phyloP scores from a whole-genome alignment of 2,329 filamentous ascomycete species.

The Colletotrichum sidae region DNA sequence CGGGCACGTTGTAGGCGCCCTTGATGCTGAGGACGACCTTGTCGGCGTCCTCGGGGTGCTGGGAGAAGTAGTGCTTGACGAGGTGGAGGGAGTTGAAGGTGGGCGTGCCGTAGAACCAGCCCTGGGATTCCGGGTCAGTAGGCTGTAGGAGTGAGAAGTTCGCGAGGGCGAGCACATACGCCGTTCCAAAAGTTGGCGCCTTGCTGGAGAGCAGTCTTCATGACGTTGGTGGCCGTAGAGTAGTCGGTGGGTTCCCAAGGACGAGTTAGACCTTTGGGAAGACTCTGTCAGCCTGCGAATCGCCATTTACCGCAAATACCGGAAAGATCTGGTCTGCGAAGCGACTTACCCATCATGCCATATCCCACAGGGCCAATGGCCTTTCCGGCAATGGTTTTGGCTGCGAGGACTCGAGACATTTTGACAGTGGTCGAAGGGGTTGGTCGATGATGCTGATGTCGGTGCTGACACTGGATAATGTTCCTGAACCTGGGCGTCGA shows the following conservation, averaged over 20 bases:
- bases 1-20: constrained; percentile 52
- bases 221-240: constrained; percentile 14
- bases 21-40: constrained; percentile 69
- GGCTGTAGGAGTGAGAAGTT: no score
- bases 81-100: constrained; percentile 63
- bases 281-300: no score
- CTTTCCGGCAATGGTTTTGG: no score
- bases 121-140: not conserved
- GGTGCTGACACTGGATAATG: no score
- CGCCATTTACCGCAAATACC: no score
- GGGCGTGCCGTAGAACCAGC: constrained; percentile 59
- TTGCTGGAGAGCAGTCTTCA: constrained; percentile 36
- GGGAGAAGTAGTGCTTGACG: constrained; percentile 64
- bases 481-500: no score
- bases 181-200: constrained; percentile 38
- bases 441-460: no score
- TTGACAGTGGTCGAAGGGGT: no score
- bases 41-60: constrained; percentile 65
- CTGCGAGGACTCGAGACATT: no score
- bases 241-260: constrained; percentile 10
- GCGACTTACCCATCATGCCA: no score
- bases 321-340: no score
- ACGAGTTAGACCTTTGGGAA: not conserved
- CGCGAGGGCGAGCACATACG: not conserved
- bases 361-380: no score